phyloP scores from a whole-genome alignment of 176 grass and related monocot species.

The Leersia perrieri region DNA sequence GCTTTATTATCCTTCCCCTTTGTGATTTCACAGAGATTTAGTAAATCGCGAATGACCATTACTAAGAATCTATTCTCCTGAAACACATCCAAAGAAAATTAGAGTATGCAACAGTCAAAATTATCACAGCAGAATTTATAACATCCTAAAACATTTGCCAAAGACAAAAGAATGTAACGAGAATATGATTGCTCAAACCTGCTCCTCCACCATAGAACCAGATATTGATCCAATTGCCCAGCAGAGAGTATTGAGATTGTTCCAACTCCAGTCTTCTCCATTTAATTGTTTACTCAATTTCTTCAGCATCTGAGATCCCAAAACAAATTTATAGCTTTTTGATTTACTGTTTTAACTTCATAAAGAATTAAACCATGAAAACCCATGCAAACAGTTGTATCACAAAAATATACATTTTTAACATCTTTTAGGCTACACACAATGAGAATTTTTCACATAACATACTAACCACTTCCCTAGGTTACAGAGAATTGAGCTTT shows the following conservation, averaged over 20 bases:
- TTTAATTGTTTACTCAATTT: conserved; percentile 94
- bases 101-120: not conserved
- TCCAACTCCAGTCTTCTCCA: conserved; percentile 99
- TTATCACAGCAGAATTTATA: not conserved
- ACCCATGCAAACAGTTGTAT: not conserved
- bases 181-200: conserved; percentile 46
- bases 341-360: not conserved
- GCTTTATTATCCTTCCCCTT: conserved; percentile 99
- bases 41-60: conserved; percentile 97
- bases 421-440: not conserved
- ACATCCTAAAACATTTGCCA: not conserved
- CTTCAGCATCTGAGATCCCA: conserved; percentile 83
- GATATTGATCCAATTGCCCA: conserved; percentile 99
- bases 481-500: not conserved
- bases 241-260: conserved; percentile 97
- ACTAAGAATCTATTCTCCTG: conserved; percentile 99
- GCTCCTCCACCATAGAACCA: conserved; percentile 99
- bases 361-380: not conserved
- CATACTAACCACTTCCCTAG: not conserved
- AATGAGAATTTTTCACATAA: not conserved
- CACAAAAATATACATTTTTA: not conserved
- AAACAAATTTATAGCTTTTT: conserved; percentile 3
- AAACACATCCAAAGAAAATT: conserved; percentile 10
- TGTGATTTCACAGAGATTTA: conserved; percentile 99
- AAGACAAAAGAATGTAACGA: conserved; percentile 13